Evolutionary conservation across 345 rosid species (phyloP).

Genomic region (Abelmoschus esculentus): DNA sequence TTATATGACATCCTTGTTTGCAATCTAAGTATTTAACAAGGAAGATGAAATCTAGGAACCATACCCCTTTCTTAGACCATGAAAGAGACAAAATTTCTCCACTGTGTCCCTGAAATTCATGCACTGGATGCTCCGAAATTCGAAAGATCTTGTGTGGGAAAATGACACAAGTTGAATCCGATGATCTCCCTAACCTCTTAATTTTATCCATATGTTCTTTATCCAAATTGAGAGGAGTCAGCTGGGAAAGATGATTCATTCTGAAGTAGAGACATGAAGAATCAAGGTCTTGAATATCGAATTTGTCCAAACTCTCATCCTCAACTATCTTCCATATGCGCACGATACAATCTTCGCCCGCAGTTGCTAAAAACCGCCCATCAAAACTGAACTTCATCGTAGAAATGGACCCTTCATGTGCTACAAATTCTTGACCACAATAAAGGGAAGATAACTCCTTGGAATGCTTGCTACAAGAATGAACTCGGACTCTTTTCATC

Average conservation of each 20-base stretch:
- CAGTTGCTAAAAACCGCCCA: slow-evolving; percentile 39
- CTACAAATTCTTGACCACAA: slow-evolving; percentile 6
- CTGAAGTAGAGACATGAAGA: slow-evolving; percentile 39
- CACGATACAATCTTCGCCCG: slow-evolving; percentile 53
- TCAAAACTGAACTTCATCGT: slow-evolving; percentile 1
- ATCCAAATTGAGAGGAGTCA: slow-evolving; percentile 29
- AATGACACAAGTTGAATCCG: slow-evolving; percentile 43
- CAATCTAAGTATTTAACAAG: background rate
- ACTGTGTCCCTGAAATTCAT: slow-evolving; percentile 47
- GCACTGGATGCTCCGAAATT: slow-evolving; percentile 46
- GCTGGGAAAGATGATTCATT: slow-evolving; percentile 33
- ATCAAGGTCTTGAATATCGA: slow-evolving; percentile 31
- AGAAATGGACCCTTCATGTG: slow-evolving; percentile 1
- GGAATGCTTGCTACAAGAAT: background rate
- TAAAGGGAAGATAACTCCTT: slow-evolving; percentile 4
- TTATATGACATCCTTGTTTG: too few relatives aligned
- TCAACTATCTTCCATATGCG: slow-evolving; percentile 56
- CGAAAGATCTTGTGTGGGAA: slow-evolving; percentile 45
- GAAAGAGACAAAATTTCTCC: slow-evolving; percentile 54
- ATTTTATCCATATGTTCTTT: slow-evolving; percentile 21
- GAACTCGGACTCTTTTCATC: background rate
- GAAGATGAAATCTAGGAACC: background rate
- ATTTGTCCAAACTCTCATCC: slow-evolving; percentile 31
- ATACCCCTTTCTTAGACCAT: slow-evolving; percentile 60
- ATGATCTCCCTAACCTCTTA: slow-evolving; percentile 27